Evolutionary conservation across 1,284 basidiomycete species (phyloP).

Genomic region (Stygiomarasmius scandens): DNA sequence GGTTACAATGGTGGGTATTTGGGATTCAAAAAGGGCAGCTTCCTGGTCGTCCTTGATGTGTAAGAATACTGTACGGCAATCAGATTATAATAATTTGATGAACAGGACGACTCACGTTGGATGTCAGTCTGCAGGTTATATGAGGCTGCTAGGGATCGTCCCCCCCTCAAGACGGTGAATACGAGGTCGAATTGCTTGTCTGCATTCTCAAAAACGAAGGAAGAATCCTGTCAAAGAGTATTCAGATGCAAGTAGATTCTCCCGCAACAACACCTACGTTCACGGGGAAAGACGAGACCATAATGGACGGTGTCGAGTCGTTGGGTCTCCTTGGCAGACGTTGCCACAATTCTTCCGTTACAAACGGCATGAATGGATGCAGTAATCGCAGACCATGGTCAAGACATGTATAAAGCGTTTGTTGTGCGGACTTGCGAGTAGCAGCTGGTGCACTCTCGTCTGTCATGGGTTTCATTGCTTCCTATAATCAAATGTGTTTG

Average conservation of each 20-base stretch:
- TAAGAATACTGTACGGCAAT: conserved; percentile 67
- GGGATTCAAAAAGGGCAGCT: conserved; percentile 68
- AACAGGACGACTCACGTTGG: conserved; percentile 57
- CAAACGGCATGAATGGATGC: conserved; percentile 99
- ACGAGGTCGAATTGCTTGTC: conserved; percentile 88
- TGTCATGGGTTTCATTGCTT: conserved; percentile 97
- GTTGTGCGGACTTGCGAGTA: conserved; percentile 83
- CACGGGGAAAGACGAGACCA: conserved; percentile 85
- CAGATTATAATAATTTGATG: background rate
- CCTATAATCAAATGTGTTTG: conserved; percentile 47
- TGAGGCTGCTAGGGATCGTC: conserved; percentile 87
- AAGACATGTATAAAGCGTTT: conserved; percentile 94
- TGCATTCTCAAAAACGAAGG: conserved; percentile 73
- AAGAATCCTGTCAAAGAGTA: conserved; percentile 50
- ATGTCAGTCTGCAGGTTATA: conserved; percentile 91
- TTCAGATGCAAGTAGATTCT: background rate
- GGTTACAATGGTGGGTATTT: conserved; percentile 76
- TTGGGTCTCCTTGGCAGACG: conserved; percentile 85
- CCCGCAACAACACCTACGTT: conserved; percentile 49
- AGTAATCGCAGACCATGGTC: conserved; percentile 89
- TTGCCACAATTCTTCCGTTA: conserved; percentile 99
- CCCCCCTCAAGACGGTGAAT: conserved; percentile 78
- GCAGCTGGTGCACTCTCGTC: conserved; percentile 70
- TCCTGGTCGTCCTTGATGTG: conserved; percentile 71
- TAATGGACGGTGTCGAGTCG: conserved; percentile 86